Evolutionary conservation across 2,329 filamentous ascomycete species (phyloP), one percentile per base, ranked within the genome.

Genomic region (Fonsecaea multimorphosa): DNA sequence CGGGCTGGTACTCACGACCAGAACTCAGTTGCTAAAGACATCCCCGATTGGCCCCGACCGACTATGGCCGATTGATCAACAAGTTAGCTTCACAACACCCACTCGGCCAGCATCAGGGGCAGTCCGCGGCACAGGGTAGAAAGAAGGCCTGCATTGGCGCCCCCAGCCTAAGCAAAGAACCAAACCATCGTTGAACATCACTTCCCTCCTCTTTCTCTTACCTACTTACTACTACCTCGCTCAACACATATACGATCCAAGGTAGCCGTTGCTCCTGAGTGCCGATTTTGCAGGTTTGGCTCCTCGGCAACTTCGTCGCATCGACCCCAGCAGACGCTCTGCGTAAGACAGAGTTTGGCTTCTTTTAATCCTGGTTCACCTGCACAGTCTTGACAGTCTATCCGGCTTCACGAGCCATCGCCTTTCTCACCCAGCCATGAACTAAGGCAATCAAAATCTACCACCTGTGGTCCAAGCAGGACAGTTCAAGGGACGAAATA

Each of bases 121-220:
- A 14, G 36, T 27, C 51, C 58, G 29, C 44, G 44, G 19, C 22
- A 16, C 44, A 24, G 60, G 53, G 60, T 53, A 57, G 51, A 38
- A 56, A 51, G 52, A 55, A 63, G 34, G 60, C 60, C 55, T 58
- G 61, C 61, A 58, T 63, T 63, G 61, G 61, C 53, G 61, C 53
- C 36, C 31, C 38, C 58, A 46, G 49, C 49, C 49, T 53, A 53
- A 56, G 19, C 44, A 40, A 58, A 58, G 36, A 57, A 49, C 29
- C n/a, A 34, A 61, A 36, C 58, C 56, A 58, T 61, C 63, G 53
- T 61, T 51, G 51, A 61, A 57, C 52, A 24, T 49, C 63, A 60
- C 22, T 49, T 60, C 40, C 29, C 58, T 24, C 34, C 44, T 44
- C 58, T 60, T 36, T 36, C 58, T 60, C 58, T 52, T 46, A 31